Conservation (phyloP, 306 rosid genomes). For the Trifolium fragiferum region DNA sequence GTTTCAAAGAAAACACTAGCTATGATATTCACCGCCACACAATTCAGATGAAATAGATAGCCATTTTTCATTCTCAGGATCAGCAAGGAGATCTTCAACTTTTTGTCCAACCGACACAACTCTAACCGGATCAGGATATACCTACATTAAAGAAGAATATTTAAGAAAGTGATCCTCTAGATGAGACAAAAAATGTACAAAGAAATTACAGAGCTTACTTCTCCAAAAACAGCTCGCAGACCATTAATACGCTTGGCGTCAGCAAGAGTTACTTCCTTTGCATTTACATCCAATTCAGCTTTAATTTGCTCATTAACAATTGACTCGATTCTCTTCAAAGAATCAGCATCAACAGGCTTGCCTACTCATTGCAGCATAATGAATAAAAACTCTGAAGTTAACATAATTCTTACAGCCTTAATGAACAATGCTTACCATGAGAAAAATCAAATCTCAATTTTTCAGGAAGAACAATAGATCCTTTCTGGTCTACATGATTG, state of each 20-base stretch:
- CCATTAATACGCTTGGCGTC: conserved; percentile 85
- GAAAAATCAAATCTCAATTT: conserved; percentile 96
- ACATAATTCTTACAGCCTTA: conserved; percentile 32
- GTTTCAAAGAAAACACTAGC: conserved; percentile 28
- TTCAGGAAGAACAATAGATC: conserved; percentile 97
- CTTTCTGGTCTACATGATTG: conserved; percentile 88
- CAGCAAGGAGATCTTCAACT: conserved; percentile 85
- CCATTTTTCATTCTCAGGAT: conserved; percentile 81
- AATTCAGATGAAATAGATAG: conserved; percentile 79
- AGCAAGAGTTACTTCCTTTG: conserved; percentile 73
- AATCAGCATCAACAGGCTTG: conserved; percentile 82
- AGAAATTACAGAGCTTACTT: conserved; percentile 58
- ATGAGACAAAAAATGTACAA: conserved; percentile 35
- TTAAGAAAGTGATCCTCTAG: conserved; percentile 20
- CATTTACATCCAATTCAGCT: conserved; percentile 77
- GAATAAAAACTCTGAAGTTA: conserved; percentile 14
- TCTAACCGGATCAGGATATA: conserved; percentile 97
- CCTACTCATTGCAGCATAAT: conserved; percentile 59
- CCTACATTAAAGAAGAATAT: conserved; percentile 57
- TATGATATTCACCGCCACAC: conserved; percentile 75
- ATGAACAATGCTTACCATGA: conserved; percentile 66
- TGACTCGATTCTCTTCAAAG: conserved; percentile 78
- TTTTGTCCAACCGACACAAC: conserved; percentile 82
- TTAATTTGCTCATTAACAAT: conserved; percentile 88
- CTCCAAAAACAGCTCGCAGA: conserved; percentile 97